Conservation (phyloP, 2,329 filamentous ascomycete species). For the Coniosporium tulheliwenetii region DNA sequence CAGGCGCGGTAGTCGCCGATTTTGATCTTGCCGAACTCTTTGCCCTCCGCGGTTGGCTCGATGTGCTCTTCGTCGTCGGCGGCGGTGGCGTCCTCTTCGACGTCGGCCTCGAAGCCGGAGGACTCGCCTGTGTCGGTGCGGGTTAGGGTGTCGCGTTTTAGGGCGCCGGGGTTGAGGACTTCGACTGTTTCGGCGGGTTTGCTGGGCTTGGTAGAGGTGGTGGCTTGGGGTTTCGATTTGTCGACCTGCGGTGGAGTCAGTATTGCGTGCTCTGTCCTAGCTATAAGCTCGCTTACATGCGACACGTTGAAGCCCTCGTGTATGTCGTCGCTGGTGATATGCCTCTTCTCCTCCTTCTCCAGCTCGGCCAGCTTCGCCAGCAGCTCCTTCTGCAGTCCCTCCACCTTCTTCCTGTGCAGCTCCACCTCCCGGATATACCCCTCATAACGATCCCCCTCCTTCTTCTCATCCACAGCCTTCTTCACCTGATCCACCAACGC, state of each 20-base stretch:
- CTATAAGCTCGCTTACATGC: slow-evolving; percentile 51
- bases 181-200: slow-evolving; percentile 33
- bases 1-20: slow-evolving; percentile 57
- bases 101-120: slow-evolving; percentile 45
- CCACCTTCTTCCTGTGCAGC: slow-evolving; percentile 62
- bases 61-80: slow-evolving; percentile 56
- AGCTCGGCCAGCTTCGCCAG: slow-evolving; percentile 60
- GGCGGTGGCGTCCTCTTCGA: slow-evolving; percentile 33
- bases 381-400: slow-evolving; percentile 62
- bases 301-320: slow-evolving; percentile 86
- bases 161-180: slow-evolving; percentile 53
- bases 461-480: slow-evolving; percentile 58
- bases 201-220: slow-evolving; percentile 5
- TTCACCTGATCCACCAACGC: slow-evolving; percentile 89
- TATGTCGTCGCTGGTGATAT: slow-evolving; percentile 87
- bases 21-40: slow-evolving; percentile 66
- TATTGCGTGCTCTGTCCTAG: background rate
- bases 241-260: background rate
- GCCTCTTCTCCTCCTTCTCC: slow-evolving; percentile 68
- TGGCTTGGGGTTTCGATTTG: slow-evolving; percentile 1
- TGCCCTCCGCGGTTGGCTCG: slow-evolving; percentile 62
- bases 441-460: slow-evolving; percentile 51
- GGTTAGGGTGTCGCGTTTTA: slow-evolving; percentile 18
- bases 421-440: slow-evolving; percentile 67
- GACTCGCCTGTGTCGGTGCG: slow-evolving; percentile 29